These are phyloP conservation scores for Pyricularia grisea DNA, from an alignment of 2,329 filamentous ascomycete genomes.

Conservation along the genomic window DNA sequence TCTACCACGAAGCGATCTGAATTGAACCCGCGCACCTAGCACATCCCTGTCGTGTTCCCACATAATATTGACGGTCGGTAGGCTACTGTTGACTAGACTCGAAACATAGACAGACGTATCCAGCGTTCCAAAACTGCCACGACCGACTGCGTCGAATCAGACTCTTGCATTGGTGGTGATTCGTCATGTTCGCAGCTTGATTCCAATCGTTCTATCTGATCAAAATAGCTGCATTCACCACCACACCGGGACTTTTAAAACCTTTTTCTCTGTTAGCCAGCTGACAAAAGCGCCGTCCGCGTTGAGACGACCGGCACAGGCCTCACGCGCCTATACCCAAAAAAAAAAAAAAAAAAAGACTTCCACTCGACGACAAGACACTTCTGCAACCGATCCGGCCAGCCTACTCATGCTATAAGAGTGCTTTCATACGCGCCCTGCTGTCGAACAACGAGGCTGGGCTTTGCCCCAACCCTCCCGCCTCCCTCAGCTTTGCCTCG, in stretches of 20 bases:
- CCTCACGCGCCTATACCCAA: background rate
- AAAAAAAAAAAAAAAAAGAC: no score
- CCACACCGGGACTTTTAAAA: background rate
- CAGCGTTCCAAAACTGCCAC: background rate
- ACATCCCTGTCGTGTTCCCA: background rate
- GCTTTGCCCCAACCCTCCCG: background rate
- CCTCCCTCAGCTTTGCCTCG: background rate
- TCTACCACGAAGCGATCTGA: background rate
- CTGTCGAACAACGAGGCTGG: background rate
- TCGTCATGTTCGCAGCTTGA: background rate
- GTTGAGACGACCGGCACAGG: background rate
- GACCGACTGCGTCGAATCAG: background rate
- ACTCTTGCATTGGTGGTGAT: background rate
- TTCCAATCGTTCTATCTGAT: background rate
- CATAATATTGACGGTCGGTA: background rate
- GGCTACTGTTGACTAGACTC: background rate
- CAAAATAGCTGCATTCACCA: background rate
- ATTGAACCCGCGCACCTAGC: background rate
- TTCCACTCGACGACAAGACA: background rate
- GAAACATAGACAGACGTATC: background rate
- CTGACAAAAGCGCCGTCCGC: background rate
- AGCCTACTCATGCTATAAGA: background rate
- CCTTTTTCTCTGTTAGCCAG: background rate
- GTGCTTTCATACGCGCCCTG: background rate
- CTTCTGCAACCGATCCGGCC: background rate